Evolutionary conservation across 345 rosid species (phyloP), one percentile per base, ranked within the genome.

Genomic region (Arabis alpina): DNA sequence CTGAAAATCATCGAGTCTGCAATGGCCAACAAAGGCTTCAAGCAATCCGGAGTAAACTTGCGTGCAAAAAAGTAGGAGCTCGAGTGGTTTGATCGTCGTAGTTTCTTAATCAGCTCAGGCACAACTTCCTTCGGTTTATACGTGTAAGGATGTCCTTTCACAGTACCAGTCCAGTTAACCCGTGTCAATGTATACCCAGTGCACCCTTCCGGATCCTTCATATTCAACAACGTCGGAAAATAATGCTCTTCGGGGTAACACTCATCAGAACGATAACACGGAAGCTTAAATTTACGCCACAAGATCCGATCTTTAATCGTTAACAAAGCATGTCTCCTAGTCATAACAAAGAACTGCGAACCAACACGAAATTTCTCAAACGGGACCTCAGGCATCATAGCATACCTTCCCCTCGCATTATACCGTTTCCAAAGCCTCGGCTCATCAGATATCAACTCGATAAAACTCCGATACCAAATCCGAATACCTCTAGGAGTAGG

Each of bases 191-290:
- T 84, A 66, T 94, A 88, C 9, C 72, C 86, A 6, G 96, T 90
- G 44, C 82, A 76, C 6, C 91, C 96, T 2, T 76, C 71, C 2
- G 95, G 92, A 76, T 91, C 97, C 77, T 62, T 73, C 97, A 91
- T 87, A 47, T 89, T 86, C 74, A 94, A 64, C 63, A 94, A 42
- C 15, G 99, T 94, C 10, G 99, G 96, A 51, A 94, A 94, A 64
- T 94, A 94, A 76, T 94, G 99, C 85, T 91, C 99, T 61, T 94
- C 99, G 0, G 99, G 99, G 77, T 85, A 91, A 66, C 99, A 91
- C 61, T 84, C 90, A 12, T 85, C 85, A 1, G 85, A 83, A 32
- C 81, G 71, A 72, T 88, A 94, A 77, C 99, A 91, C 0, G 97
- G 90, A 23, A 82, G 49, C 84, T 80, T 81, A 59, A 94, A 93